Evolutionary conservation across 116 monocot genomes (phyloP), one percentile per base, ranked within the genome.

Genomic region (Phalaenopsis hybrid): DNA sequence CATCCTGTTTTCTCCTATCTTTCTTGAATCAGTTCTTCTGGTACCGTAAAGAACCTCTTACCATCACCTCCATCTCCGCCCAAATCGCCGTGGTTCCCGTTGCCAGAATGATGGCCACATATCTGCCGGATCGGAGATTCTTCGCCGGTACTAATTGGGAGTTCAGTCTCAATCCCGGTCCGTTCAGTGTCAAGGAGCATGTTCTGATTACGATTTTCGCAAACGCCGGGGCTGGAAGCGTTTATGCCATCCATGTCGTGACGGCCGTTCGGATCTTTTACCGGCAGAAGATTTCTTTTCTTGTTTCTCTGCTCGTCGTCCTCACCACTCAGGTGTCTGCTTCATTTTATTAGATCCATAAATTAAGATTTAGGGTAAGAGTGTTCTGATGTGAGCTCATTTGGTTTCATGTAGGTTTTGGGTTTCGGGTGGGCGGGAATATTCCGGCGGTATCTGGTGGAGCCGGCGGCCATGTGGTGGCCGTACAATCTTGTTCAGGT

Each of bases 401-500:
- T 8, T 33, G n/a, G 1, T 55, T 51, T 68, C 8, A 1, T n/a
- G 2, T 68, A 89, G 90, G 79, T 87, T 61, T 59, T 90, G 81
- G 90, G 90, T 15, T 90, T 85, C 12, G 90, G 90, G 20, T 90
- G 90, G 90, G 90, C 90, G 7, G 90, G 90, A 25, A 83, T 90
- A 20, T 90, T 90, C 87, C 82, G 90, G 81, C 78, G 87, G 76
- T 90, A 83, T 44, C 70, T 90, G 15, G 90, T 90, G 61, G 80
- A 87, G 77, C 90, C 90, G 63, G 90, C 90, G 45, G 90, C 86
- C 34, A 90, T 90, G 90, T 90, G 90, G 90, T 90, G 90, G 90
- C 90, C 90, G 68, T 74, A 79, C n/a, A 87, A 90, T 55, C 83
- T 90, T 23, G 85, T 90, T 5, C 90, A 90, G 74, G 90, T 90